These are phyloP conservation scores for Hanseniaspora gamundiae DNA, from an alignment of 1,139 yeast genomes.

Conservation along the genomic window DNA sequence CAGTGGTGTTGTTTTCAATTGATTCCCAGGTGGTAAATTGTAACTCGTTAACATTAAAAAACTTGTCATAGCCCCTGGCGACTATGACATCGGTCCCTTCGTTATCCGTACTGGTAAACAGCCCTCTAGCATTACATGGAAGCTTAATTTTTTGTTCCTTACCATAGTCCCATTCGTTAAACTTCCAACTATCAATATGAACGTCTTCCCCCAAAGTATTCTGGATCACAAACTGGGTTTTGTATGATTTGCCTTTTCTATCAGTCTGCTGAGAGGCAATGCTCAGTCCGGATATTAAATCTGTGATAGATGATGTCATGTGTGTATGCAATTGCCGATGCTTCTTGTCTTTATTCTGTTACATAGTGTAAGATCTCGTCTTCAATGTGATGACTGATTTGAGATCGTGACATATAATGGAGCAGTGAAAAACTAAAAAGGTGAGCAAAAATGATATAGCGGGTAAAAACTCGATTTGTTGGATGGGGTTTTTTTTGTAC, in stretches of 20 bases:
- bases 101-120: constrained; percentile 45
- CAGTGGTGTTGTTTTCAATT: constrained; percentile 38
- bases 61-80: constrained; percentile 88
- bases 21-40: constrained; percentile 37
- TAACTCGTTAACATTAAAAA: constrained; percentile 71
- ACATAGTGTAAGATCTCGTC: no score
- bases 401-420: no score
- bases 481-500: no score
- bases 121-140: constrained; percentile 75
- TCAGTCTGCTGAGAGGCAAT: neutral
- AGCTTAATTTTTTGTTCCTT: constrained; percentile 34
- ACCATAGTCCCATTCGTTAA: constrained; percentile 80
- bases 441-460: no score
- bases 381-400: no score
- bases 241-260: constrained; percentile 1
- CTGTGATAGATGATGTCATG: neutral
- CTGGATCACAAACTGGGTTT: constrained; percentile 5
- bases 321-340: no score
- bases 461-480: no score
- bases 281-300: neutral
- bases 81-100: constrained; percentile 32
- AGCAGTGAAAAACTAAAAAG: no score
- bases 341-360: no score
- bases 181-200: constrained; percentile 52
- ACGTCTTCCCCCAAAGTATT: constrained; percentile 22